Conservation (phyloP, 208 protist genomes). For the Leishmania gerbilli region DNA sequence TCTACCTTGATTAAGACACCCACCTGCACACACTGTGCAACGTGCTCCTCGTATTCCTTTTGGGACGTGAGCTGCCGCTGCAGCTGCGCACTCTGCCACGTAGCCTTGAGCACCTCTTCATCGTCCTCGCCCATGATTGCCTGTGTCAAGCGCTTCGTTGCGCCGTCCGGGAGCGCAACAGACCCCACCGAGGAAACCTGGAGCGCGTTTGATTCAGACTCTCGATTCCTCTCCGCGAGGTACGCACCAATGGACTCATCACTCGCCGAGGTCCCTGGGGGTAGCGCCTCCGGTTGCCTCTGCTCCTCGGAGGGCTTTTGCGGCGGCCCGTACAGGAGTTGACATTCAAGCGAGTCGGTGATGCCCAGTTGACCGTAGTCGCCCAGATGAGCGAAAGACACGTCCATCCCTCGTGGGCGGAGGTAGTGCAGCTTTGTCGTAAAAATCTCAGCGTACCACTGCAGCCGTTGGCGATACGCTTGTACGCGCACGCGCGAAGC, state of each 20-base stretch:
- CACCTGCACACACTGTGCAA: slow-evolving; percentile 74
- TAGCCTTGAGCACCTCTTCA: slow-evolving; percentile 38
- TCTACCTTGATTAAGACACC: slow-evolving; percentile 90
- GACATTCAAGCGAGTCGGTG: slow-evolving; percentile 65
- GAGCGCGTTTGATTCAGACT: slow-evolving; percentile 24
- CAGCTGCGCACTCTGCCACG: slow-evolving; percentile 64
- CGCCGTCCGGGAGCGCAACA: slow-evolving; percentile 20
- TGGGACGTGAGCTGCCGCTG: slow-evolving; percentile 38
- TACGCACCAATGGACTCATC: slow-evolving; percentile 38
- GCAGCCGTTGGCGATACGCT: slow-evolving; percentile 75
- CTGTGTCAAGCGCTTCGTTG: slow-evolving; percentile 42
- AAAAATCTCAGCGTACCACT: slow-evolving; percentile 88
- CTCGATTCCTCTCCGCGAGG: slow-evolving; percentile 34
- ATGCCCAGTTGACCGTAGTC: slow-evolving; percentile 84
- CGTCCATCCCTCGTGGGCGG: slow-evolving; percentile 76
- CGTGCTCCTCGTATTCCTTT: slow-evolving; percentile 58
- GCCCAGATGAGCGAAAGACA: slow-evolving; percentile 79
- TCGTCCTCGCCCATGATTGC: slow-evolving; percentile 27
- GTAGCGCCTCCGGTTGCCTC: slow-evolving; percentile 9
- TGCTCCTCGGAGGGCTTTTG: slow-evolving; percentile 6
- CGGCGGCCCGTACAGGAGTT: slow-evolving; percentile 77
- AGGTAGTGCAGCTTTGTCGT: slow-evolving; percentile 64
- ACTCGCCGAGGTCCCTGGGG: slow-evolving; percentile 9
- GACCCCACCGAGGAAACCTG: slow-evolving; percentile 14
- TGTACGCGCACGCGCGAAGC: slow-evolving; percentile 55